A percentile compares a stretch with the other conserved stretches of the same genome.
Evolutionary conservation across 257 asterid species (phyloP).

Genomic region (Thymus mandschuricus): DNA sequence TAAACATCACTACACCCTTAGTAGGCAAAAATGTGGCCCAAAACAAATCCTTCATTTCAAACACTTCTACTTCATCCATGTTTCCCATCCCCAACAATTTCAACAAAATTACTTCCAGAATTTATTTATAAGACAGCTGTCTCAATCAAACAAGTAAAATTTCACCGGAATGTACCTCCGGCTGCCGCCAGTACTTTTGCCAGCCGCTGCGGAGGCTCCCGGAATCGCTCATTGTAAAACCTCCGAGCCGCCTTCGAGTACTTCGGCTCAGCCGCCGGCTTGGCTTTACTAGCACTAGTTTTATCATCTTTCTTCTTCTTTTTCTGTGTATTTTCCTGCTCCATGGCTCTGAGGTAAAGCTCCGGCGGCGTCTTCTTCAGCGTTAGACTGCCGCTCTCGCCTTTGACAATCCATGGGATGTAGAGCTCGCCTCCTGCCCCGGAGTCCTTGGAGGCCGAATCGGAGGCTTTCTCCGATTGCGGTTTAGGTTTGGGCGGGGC

Average conservation of each 20-base stretch:
- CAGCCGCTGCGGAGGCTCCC: conserved; percentile 86
- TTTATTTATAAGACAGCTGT: not conserved
- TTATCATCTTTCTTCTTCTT: conserved; percentile 57
- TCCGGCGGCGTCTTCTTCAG: conserved; percentile 60
- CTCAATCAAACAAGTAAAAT: not conserved
- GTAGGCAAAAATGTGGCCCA: conserved; percentile 12
- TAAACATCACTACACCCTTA: conserved; percentile 8
- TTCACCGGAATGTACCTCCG: conserved; percentile 61
- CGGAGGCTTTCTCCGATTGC: conserved; percentile 29
- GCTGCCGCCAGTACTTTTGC: conserved; percentile 91
- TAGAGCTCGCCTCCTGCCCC: conserved; percentile 50
- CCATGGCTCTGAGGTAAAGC: conserved; percentile 54
- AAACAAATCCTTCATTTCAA: not conserved
- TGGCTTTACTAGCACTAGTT: conserved; percentile 35
- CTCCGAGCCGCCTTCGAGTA: conserved; percentile 97
- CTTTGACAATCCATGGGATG: conserved; percentile 76
- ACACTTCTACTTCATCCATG: not conserved
- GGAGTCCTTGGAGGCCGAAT: conserved; percentile 31
- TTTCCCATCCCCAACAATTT: not conserved
- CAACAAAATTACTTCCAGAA: not conserved
- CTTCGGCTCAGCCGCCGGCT: conserved; percentile 59
- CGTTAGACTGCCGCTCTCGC: conserved; percentile 63
- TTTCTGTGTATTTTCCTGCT: conserved; percentile 53
- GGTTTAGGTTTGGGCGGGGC: conserved; percentile 66
- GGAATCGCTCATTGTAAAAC: conserved; percentile 82